Conservation (phyloP, 495 filamentous ascomycete genomes). For the Pyronema omphalodes region DNA sequence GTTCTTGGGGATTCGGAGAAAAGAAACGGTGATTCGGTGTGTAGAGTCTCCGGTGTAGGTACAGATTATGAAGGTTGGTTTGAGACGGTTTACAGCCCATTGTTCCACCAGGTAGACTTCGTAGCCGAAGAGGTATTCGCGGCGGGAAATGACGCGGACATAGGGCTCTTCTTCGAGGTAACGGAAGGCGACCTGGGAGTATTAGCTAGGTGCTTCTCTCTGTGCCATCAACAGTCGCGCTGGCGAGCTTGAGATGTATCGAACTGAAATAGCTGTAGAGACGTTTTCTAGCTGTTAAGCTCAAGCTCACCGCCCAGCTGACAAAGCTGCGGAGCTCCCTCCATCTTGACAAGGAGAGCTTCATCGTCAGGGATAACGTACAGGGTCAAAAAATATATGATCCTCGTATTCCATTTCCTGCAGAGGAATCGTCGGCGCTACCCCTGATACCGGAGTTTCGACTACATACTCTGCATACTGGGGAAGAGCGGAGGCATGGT, state of each 20-base stretch:
- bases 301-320: no score
- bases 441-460: background rate
- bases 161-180: slow-evolving; percentile 80
- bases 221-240: background rate
- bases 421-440: background rate
- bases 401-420: background rate
- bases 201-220: background rate
- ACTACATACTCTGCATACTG: slow-evolving; percentile 1
- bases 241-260: background rate
- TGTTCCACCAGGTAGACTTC: slow-evolving; percentile 92
- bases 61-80: slow-evolving; percentile 80
- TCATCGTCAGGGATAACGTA: slow-evolving; percentile 4
- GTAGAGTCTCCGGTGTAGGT: slow-evolving; percentile 81
- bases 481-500: background rate
- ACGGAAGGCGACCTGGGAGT: slow-evolving; percentile 20
- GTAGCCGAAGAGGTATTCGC: slow-evolving; percentile 55
- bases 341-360: background rate
- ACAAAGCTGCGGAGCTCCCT: no score
- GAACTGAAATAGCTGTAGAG: background rate
- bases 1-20: slow-evolving; percentile 67
- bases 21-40: slow-evolving; percentile 57
- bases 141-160: slow-evolving; percentile 54
- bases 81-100: slow-evolving; percentile 82
- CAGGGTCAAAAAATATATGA: slow-evolving; percentile 23
- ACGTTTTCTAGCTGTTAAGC: no score